These are phyloP conservation scores for Anthracocystis walkeri DNA, from an alignment of 1,284 basidiomycete species.

Conservation along the genomic window DNA sequence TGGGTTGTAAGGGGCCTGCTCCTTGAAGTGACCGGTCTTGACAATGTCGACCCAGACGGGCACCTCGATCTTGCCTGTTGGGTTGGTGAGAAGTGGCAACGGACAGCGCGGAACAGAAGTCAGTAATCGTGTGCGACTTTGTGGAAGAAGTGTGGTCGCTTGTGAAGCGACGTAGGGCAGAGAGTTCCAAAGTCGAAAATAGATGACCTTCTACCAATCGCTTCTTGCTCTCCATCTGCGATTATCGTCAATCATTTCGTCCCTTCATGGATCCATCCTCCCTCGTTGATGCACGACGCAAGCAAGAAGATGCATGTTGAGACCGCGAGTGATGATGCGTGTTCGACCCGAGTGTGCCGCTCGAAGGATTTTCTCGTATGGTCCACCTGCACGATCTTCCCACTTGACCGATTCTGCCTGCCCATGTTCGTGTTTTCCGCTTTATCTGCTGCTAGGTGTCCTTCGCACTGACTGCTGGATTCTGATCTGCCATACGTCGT, in stretches of 20 bases:
- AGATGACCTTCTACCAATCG: too few relatives aligned
- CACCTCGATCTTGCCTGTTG: slow-evolving; percentile 88
- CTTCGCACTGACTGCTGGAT: background rate
- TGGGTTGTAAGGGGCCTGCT: slow-evolving; percentile 97
- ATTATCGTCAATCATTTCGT: background rate
- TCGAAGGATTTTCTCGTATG: too few relatives aligned
- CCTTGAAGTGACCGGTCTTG: slow-evolving; percentile 98
- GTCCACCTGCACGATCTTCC: too few relatives aligned
- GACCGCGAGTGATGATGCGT: too few relatives aligned
- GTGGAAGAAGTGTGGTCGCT: background rate
- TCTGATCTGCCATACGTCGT: slow-evolving; percentile 13
- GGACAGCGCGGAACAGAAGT: background rate
- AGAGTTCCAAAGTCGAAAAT: too few relatives aligned
- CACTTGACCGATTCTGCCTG: background rate
- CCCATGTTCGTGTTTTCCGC: background rate
- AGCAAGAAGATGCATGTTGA: too few relatives aligned
- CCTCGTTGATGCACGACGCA: too few relatives aligned
- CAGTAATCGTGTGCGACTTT: background rate
- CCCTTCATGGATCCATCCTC: background rate
- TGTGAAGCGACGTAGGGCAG: background rate
- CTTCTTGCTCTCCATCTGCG: too few relatives aligned
- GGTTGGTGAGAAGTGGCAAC: background rate
- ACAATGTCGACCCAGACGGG: slow-evolving; percentile 99
- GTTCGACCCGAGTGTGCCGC: background rate
- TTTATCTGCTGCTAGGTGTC: background rate